phyloP scores from a whole-genome alignment of 768 basidiomycete species.

The Mycena latifolia region DNA sequence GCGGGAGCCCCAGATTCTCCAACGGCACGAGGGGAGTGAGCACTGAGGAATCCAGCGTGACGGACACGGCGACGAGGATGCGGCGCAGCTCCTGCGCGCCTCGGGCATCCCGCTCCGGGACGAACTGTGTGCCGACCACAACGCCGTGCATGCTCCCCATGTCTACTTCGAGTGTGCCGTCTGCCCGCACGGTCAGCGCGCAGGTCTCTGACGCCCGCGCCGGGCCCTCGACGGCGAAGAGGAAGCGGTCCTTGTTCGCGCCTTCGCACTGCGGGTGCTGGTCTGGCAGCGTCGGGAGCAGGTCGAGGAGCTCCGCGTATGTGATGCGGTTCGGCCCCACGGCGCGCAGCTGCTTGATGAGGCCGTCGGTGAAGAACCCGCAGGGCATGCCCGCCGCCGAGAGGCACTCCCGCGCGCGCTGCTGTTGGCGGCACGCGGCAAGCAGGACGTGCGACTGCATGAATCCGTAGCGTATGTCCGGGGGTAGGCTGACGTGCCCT shows the following conservation, averaged over 20 bases:
- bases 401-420: constrained; percentile 32
- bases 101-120: background rate
- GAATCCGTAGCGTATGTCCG: constrained; percentile 16
- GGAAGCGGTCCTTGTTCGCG: constrained; percentile 20
- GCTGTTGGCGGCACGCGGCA: constrained; percentile 31
- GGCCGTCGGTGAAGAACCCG: constrained; percentile 33
- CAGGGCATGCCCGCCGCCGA: constrained; percentile 19
- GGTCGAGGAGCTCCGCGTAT: constrained; percentile 24
- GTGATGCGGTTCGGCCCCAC: constrained; percentile 26
- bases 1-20: background rate
- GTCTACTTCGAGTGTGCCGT: constrained; percentile 18
- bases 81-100: background rate
- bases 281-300: constrained; percentile 27
- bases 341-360: constrained; percentile 21
- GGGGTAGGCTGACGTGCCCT: constrained; percentile 10
- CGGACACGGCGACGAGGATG: constrained; percentile 25
- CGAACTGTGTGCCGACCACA: constrained; percentile 31
- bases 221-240: constrained; percentile 24
- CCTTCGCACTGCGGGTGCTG: constrained; percentile 36
- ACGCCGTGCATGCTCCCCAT: constrained; percentile 24
- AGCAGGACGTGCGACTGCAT: constrained; percentile 36
- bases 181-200: constrained; percentile 11
- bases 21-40: constrained; percentile 3
- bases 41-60: constrained; percentile 19
- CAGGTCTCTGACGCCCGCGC: background rate